Evolutionary conservation across 805 yeast species (phyloP), one percentile per base, ranked within the genome.

Genomic region (Kluyveromyces lactis): DNA sequence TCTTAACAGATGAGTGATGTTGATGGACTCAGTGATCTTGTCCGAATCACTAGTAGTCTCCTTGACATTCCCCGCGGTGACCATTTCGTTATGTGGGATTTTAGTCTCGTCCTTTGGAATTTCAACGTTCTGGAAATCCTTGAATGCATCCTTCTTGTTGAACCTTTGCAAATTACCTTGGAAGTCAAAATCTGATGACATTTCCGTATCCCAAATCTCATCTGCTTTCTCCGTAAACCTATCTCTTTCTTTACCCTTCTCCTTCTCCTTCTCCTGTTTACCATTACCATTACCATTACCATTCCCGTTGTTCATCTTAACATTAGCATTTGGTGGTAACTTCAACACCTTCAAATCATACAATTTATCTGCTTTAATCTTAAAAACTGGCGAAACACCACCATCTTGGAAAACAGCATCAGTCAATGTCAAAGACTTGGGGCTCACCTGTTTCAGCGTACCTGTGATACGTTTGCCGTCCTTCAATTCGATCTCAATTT

Each of bases 101-200:
- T 86, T 67, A 48, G 95, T 69, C 31, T 73, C 68, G 11, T 69
- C 65, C 1, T 81, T 79, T 29, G 71, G 75, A 13, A 76, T 68
- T 15, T 67, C 70, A 54, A 87, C 96, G 39, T 68, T 63, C 45
- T 69, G 69, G 21, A 34, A 34, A n/a, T 34, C 30, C 21, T 24
- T 34, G 58, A 89, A 82, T 3, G 87, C 90, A 4, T 79, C 69
- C 42, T 70, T 66, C 58, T 89, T 89, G 58, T 89, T 92, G 53
- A 89, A 89, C 67, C 79, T 77, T 18, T 80, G 80, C 46, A 89
- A 68, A 54, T 83, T 85, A 11, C 85, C 79, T 40, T 77, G 85
- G 60, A 89, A 89, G 58, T 89, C 96, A 61, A 89, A 89, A 46
- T 86, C 96, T 17, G 37, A 34, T 6, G 37, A 34, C 18, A 34